Conservation (phyloP, 768 basidiomycete species). For the Termitomyces sp. region DNA sequence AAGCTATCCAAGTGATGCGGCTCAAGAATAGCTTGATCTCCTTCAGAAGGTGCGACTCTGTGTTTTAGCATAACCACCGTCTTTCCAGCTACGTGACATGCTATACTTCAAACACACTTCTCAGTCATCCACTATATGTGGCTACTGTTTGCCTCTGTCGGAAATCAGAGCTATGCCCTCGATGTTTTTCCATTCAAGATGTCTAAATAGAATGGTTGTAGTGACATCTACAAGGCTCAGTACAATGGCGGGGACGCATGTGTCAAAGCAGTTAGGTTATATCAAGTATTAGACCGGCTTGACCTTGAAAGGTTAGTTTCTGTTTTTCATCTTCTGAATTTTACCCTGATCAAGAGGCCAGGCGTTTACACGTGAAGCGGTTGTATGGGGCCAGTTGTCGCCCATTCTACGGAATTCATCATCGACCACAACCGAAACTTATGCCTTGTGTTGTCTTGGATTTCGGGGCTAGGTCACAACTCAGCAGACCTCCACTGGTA, state of each 20-base stretch:
- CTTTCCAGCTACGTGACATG: conserved; percentile 12
- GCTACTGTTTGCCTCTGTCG: conserved; percentile 18
- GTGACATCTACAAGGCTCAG: conserved; percentile 22
- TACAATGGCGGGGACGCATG: conserved; percentile 15
- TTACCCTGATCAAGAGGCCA: conserved; percentile 3
- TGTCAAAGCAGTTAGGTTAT: conserved; percentile 19
- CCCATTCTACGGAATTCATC: conserved; percentile 32
- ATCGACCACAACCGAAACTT: conserved; percentile 16
- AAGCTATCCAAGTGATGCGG: background rate
- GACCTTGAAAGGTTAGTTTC: conserved; percentile 15
- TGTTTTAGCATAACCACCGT: background rate
- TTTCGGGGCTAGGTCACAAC: conserved; percentile 4
- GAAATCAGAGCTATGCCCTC: conserved; percentile 19
- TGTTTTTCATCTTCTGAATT: background rate
- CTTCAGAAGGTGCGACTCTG: conserved; percentile 1
- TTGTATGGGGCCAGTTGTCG: conserved; percentile 9
- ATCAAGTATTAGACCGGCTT: conserved; percentile 11
- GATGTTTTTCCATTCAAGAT: conserved; percentile 15
- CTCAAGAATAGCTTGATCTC: conserved; percentile 4
- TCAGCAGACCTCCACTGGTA: conserved; percentile 3
- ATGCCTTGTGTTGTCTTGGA: conserved; percentile 31
- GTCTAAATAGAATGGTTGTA: conserved; percentile 16
- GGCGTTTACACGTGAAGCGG: conserved; percentile 7
- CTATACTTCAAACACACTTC: conserved; percentile 1
- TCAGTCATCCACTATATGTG: conserved; percentile 10